Conservation (phyloP, 1,284 basidiomycete genomes). For the Cutaneotrichosporon sp. region DNA sequence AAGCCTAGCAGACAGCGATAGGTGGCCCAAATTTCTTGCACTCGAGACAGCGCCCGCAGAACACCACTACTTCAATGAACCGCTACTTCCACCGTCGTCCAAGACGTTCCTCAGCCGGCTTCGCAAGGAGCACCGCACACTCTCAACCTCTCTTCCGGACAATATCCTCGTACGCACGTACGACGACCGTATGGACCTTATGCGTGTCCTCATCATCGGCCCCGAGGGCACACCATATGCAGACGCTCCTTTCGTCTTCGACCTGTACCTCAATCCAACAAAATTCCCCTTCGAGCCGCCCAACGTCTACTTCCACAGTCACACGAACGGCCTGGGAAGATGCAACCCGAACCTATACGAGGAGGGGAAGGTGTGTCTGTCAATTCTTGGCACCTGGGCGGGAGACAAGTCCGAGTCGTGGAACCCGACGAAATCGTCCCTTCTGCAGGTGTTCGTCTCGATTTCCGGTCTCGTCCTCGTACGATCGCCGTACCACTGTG, state of each 20-base stretch:
- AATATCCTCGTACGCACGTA: slow-evolving; percentile 55
- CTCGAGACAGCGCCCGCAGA: slow-evolving; percentile 68
- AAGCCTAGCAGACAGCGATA: slow-evolving; percentile 18
- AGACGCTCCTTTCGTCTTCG: slow-evolving; percentile 89
- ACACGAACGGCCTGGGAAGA: slow-evolving; percentile 89
- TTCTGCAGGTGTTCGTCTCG: slow-evolving; percentile 87
- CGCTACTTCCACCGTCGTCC: slow-evolving; percentile 56
- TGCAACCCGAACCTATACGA: slow-evolving; percentile 81
- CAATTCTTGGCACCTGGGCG: slow-evolving; percentile 85
- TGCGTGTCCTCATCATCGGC: slow-evolving; percentile 84
- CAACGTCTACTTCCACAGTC: slow-evolving; percentile 81
- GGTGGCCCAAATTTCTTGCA: slow-evolving; percentile 72
- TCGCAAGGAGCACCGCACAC: slow-evolving; percentile 73
- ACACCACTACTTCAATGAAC: slow-evolving; percentile 65
- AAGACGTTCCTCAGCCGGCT: slow-evolving; percentile 69
- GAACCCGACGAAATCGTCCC: slow-evolving; percentile 67
- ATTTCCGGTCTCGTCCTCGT: slow-evolving; percentile 91
- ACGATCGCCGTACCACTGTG: slow-evolving; percentile 89
- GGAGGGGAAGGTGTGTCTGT: slow-evolving; percentile 91
- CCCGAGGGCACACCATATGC: slow-evolving; percentile 90
- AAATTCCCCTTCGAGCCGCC: slow-evolving; percentile 80
- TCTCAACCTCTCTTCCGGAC: slow-evolving; percentile 66
- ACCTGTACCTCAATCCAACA: slow-evolving; percentile 81
- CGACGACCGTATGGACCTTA: slow-evolving; percentile 73
- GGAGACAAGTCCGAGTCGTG: slow-evolving; percentile 81